These are phyloP conservation scores for Auricularia heimuer DNA, from an alignment of 768 basidiomycete species.

Conservation along the genomic window DNA sequence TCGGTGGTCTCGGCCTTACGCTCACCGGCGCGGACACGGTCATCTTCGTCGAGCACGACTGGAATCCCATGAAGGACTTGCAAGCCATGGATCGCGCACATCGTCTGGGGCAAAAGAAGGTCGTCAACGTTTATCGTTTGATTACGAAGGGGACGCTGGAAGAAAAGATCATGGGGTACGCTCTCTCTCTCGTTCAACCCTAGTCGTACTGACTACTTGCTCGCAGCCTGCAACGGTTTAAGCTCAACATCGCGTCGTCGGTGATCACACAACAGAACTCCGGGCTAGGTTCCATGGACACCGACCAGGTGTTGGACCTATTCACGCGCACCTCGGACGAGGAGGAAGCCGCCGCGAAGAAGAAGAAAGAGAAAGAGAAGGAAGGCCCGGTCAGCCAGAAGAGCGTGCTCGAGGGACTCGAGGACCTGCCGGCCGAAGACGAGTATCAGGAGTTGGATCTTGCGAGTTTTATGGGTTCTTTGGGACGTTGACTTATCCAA, in stretches of 20 bases:
- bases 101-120: conserved; percentile 96
- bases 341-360: conserved; percentile 56
- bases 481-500: conserved; percentile 32
- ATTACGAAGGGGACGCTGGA: conserved; percentile 96
- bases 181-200: conserved; percentile 6
- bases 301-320: conserved; percentile 89
- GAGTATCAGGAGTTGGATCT: conserved; percentile 87
- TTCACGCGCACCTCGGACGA: conserved; percentile 73
- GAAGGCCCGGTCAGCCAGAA: conserved; percentile 60
- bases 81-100: conserved; percentile 99
- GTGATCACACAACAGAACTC: conserved; percentile 97
- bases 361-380: conserved; percentile 45
- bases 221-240: conserved; percentile 88
- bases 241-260: conserved; percentile 94
- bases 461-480: conserved; percentile 80
- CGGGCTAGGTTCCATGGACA: conserved; percentile 90
- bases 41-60: conserved; percentile 98
- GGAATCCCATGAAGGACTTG: conserved; percentile 99
- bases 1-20: conserved; percentile 92
- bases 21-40: conserved; percentile 98
- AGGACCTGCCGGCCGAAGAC: conserved; percentile 85
- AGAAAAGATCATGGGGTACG: conserved; percentile 99
- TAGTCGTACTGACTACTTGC: not conserved
- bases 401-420: conserved; percentile 79
- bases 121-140: conserved; percentile 95